Base-by-base conservation (phyloP, 768 basidiomycete genomes). In the Suillus lakei region DNA sequence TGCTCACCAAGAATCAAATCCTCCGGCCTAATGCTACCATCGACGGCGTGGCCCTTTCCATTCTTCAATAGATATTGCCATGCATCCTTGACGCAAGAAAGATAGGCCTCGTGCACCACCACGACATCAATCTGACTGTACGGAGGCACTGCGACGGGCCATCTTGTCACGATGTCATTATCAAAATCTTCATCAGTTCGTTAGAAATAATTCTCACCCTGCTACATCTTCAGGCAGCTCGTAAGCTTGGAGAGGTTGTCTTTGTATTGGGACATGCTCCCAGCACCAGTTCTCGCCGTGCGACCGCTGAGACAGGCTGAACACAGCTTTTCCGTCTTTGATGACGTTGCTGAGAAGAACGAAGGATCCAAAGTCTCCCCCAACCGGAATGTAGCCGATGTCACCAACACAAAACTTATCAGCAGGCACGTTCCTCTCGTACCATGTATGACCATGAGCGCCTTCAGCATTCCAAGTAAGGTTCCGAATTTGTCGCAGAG, bases 371-470 rank as follows among this genome's bases (percentile, higher is more conserved):
- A 83, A 83, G 32, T 75, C 75, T 51, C 71, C 70, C 7, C 76
- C 77, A 0, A 64, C 55, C 0, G 79, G 79, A 39, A 84, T 69
- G 62, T 83, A 85, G 18, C 84, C 84, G 30, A 83, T 67, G 64
- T 85, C 84, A 9, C 84, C 84, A 26, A 82, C 77, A 5, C 68
- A 50, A 63, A 81, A 83, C 60, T 79, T 79, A 66, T 78, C 74
- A 2, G 81, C 71, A 2, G 80, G 79, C 34, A 84, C 81, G 16
- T 75, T 74, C 32, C 73, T 77, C 66, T 81, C 76, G 9, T 74
- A 72, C 83, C 83, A 84, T 10, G 73, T 72, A 61, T 82, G 78
- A n/a, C 79, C 73, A 55, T 81, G 82, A 10, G 68, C 54, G 36
- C 72, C 70, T 18, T 59, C 53, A 13, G 76, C 70, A 41, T 77